Evolutionary conservation across 768 basidiomycete species (phyloP), one percentile per base, ranked within the genome.

Genomic region (Russula griseocarnosa): DNA sequence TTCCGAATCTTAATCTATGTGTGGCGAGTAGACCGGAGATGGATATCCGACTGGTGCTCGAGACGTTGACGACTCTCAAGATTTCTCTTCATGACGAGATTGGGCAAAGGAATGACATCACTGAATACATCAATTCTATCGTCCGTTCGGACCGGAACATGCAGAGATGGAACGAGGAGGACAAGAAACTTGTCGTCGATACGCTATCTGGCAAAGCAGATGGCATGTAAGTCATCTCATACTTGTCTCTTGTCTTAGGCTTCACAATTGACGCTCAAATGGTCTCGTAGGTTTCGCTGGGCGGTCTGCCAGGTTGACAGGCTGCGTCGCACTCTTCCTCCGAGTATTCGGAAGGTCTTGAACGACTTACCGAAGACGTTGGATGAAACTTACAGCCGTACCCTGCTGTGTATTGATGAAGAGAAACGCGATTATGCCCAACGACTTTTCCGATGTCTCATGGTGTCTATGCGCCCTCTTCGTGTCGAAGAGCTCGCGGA

Each of bases 171-270:
- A 47, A 34, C 22, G 59, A 20, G 0, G 40, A 30, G 20, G 51
- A 60, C 24, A 54, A 38, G 16, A 30, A 24, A 22, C 51, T 60
- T 0, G 58, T 55, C 1, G 9, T 64, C 5, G 51, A 54, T 18
- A 24, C 22, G 1, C 52, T 64, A 1, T 49, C 63, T 13, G 9
- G 13, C 24, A 60, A 55, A 32, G 63, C 52, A 5, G 42, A 61
- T 8, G 63, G 63, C 16, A 64, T 64, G 63, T 64, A 38, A 30
- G 63, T 36, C 3, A 28, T 32, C 11, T n/a, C 14, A n/a, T n/a
- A n/a, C n/a, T 5, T 5, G 20, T 32, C 11, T 28, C 10, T 13
- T 3, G 3, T 42, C 6, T 34, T 5, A 30, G 6, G 13, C 3
- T 18, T 5, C 26, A 3, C 5, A 5, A 7, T 22, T 0, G n/a